phyloP scores from a whole-genome alignment of 1,284 basidiomycete species.

The Agaricales sp. region DNA sequence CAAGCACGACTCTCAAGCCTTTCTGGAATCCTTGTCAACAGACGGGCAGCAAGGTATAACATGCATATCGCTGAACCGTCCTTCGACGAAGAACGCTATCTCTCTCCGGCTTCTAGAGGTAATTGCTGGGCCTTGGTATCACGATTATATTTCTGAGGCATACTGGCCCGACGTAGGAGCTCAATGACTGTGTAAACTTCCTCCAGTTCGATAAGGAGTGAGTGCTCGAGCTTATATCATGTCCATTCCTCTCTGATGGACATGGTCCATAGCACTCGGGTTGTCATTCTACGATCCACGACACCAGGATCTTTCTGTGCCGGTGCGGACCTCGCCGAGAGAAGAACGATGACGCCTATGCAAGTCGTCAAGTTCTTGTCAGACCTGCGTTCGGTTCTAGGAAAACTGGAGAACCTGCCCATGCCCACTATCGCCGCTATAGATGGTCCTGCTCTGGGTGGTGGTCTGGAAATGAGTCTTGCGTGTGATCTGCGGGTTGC shows the following conservation, averaged over 20 bases:
- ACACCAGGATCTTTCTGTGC: conserved; percentile 79
- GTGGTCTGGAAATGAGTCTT: conserved; percentile 80
- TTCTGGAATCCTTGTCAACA: neutral
- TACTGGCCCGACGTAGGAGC: too few species aligned
- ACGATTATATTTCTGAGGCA: too few species aligned
- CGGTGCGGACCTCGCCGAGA: conserved; percentile 85
- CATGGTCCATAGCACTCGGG: conserved; percentile 53
- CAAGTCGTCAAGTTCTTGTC: conserved; percentile 77
- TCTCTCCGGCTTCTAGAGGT: conserved; percentile 67
- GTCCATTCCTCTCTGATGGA: conserved; percentile 1
- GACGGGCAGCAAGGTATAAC: neutral
- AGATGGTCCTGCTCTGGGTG: conserved; percentile 88
- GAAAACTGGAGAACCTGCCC: conserved; percentile 68
- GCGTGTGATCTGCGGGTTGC: conserved; percentile 86
- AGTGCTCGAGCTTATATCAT: conserved; percentile 11
- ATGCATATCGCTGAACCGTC: conserved; percentile 63
- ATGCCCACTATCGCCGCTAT: conserved; percentile 90
- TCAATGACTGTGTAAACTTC: conserved; percentile 59
- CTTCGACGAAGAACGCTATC: conserved; percentile 85
- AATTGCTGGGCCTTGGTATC: too few species aligned
- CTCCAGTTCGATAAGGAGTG: conserved; percentile 61
- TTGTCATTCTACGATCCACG: conserved; percentile 72
- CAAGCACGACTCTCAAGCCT: neutral
- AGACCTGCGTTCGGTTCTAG: conserved; percentile 65
- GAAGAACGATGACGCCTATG: conserved; percentile 66